These are phyloP conservation scores for Russula lepida DNA, from an alignment of 768 basidiomycete genomes.

Conservation along the genomic window DNA sequence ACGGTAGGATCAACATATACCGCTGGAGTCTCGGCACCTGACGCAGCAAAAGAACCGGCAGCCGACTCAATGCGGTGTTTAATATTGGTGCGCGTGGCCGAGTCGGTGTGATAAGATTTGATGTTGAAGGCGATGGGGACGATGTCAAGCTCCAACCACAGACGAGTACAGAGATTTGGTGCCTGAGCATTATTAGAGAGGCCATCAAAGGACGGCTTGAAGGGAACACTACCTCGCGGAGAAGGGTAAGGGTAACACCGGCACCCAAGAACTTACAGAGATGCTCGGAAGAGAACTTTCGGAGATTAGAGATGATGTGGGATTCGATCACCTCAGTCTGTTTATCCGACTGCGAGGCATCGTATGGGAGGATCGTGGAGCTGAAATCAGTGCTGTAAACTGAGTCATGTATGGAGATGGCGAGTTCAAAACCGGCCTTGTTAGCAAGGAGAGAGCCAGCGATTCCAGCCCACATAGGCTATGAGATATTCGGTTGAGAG, in stretches of 20 bases:
- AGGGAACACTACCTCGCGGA: slow-evolving; percentile 48
- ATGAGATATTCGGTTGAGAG: slow-evolving; percentile 21
- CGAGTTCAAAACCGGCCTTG: slow-evolving; percentile 57
- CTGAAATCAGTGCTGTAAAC: slow-evolving; percentile 78
- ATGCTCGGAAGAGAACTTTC: slow-evolving; percentile 67
- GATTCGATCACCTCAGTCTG: slow-evolving; percentile 55
- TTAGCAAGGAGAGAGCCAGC: slow-evolving; percentile 55
- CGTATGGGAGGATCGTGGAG: slow-evolving; percentile 47
- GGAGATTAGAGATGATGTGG: slow-evolving; percentile 54
- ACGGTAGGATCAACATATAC: slow-evolving; percentile 53
- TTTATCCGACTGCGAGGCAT: slow-evolving; percentile 41
- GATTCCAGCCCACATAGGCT: slow-evolving; percentile 88
- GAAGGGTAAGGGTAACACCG: slow-evolving; percentile 62
- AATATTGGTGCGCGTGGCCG: slow-evolving; percentile 66
- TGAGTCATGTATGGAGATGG: slow-evolving; percentile 75
- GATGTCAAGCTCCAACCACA: slow-evolving; percentile 78
- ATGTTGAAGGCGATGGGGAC: slow-evolving; percentile 83
- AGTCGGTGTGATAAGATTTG: slow-evolving; percentile 76
- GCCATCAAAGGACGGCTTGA: slow-evolving; percentile 2
- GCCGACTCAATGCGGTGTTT: slow-evolving; percentile 79
- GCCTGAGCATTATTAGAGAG: slow-evolving; percentile 33
- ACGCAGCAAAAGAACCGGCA: slow-evolving; percentile 68
- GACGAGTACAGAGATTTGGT: slow-evolving; percentile 76
- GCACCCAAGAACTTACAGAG: slow-evolving; percentile 82
- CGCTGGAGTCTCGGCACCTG: slow-evolving; percentile 70